A percentile compares a stretch with the other conserved stretches of the same genome.
phyloP scores from a whole-genome alignment of 306 rosid genomes.

The Vicia faba region DNA sequence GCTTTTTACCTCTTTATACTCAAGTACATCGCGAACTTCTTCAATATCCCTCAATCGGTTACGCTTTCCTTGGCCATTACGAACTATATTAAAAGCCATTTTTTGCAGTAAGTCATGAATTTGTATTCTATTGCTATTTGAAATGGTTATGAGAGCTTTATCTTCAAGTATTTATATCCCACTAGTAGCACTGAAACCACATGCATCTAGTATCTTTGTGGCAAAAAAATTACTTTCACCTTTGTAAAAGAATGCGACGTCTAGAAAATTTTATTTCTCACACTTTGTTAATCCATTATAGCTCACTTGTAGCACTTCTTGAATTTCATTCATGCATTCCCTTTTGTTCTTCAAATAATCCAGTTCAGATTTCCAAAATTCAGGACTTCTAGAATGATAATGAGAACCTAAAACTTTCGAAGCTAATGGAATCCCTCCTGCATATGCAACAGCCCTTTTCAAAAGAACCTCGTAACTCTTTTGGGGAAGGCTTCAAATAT shows the following conservation, averaged over 20 bases:
- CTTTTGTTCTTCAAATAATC: not conserved
- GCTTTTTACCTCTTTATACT: not conserved
- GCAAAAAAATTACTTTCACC: not conserved
- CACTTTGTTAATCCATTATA: not conserved
- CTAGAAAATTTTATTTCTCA: slow-evolving; percentile 26
- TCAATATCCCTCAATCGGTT: slow-evolving; percentile 1
- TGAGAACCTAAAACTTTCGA: slow-evolving; percentile 28
- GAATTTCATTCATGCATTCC: not conserved
- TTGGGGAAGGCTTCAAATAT: slow-evolving; percentile 24
- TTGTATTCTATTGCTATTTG: not conserved
- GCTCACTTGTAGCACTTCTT: slow-evolving; percentile 5
- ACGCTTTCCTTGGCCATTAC: too few species aligned
- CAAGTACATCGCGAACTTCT: not conserved
- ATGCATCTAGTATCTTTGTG: not conserved
- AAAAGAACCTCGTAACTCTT: slow-evolving; percentile 14
- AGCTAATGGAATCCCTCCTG: slow-evolving; percentile 32
- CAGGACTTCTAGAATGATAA: not conserved
- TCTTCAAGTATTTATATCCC: not conserved
- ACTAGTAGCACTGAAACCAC: not conserved
- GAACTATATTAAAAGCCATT: slow-evolving; percentile 27
- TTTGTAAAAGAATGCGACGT: slow-evolving; percentile 35
- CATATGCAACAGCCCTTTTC: not conserved
- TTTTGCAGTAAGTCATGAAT: slow-evolving; percentile 42
- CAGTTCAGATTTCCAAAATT: slow-evolving; percentile 31
- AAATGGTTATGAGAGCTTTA: slow-evolving; percentile 14